phyloP scores from a whole-genome alignment of 1,139 yeast genomes.

The Kodamaea plutei region DNA sequence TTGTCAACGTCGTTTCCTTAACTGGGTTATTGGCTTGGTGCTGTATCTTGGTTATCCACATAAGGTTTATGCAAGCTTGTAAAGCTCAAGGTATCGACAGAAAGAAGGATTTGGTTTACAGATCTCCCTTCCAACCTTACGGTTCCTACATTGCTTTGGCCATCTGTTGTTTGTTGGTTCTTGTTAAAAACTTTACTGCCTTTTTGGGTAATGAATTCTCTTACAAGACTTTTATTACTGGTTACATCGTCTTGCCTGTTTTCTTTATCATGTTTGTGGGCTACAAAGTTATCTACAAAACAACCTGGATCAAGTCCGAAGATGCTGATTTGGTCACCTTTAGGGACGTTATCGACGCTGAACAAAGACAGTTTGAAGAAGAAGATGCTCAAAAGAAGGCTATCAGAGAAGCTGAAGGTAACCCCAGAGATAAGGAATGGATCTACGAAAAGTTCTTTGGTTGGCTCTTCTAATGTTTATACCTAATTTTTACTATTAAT shows the following conservation, averaged over 20 bases:
- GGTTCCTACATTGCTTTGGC: conserved; percentile 57
- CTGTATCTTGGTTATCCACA: conserved; percentile 44
- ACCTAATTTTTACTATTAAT: too few species aligned
- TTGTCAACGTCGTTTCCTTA: conserved; percentile 26
- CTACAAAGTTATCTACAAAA: conserved; percentile 53
- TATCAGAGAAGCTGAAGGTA: conserved; percentile 45
- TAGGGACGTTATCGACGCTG: conserved; percentile 65
- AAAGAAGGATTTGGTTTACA: conserved; percentile 47
- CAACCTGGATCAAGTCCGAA: conserved; percentile 46
- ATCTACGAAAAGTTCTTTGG: conserved; percentile 55
- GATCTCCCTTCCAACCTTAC: conserved; percentile 65
- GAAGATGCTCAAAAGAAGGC: conserved; percentile 39
- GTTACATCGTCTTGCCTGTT: conserved; percentile 74
- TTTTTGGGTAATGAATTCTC: conserved; percentile 53
- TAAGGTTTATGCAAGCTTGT: conserved; percentile 61
- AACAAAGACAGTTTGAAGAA: conserved; percentile 53
- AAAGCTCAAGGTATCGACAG: conserved; percentile 55
- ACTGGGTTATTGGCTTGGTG: conserved; percentile 29
- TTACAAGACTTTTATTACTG: conserved; percentile 66
- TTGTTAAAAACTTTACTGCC: conserved; percentile 72
- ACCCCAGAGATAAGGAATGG: conserved; percentile 43
- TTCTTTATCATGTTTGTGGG: conserved; percentile 53
- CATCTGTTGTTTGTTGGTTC: conserved; percentile 50
- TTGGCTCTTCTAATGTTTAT: conserved; percentile 39
- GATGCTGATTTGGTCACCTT: conserved; percentile 64